Evolutionary conservation across 257 asterid species (phyloP).

Genomic region (Striga asiatica): DNA sequence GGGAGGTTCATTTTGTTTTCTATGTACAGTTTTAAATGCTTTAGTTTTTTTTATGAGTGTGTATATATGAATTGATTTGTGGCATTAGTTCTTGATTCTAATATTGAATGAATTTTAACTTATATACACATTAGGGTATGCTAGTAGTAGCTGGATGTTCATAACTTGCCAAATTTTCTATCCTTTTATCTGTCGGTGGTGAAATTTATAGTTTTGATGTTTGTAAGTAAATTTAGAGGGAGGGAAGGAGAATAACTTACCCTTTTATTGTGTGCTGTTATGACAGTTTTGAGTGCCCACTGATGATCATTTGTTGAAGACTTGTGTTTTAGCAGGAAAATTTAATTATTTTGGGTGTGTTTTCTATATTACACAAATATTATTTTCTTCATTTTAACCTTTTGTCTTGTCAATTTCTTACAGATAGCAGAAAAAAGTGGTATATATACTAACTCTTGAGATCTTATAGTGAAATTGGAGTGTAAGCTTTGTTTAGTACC

Average conservation of each 20-base stretch:
- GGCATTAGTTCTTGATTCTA: constrained; percentile 17
- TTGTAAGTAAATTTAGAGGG: neutral
- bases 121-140: constrained; percentile 1
- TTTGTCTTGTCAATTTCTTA: neutral
- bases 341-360: too few relatives aligned
- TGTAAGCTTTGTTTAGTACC: neutral
- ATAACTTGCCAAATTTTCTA: neutral
- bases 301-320: too few relatives aligned
- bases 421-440: too few relatives aligned
- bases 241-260: too few relatives aligned
- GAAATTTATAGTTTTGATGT: neutral
- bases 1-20: constrained; percentile 23
- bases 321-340: too few relatives aligned
- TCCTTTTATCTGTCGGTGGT: neutral
- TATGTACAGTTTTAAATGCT: constrained; percentile 41
- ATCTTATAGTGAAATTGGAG: neutral
- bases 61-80: constrained; percentile 20
- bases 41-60: neutral
- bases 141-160: neutral
- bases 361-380: too few relatives aligned
- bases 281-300: too few relatives aligned
- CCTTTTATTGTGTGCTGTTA: too few relatives aligned
- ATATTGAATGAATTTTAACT: neutral
- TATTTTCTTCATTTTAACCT: neutral
- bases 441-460: neutral